Conservation (phyloP, 768 basidiomycete genomes). For the Hydnum rufescens region DNA sequence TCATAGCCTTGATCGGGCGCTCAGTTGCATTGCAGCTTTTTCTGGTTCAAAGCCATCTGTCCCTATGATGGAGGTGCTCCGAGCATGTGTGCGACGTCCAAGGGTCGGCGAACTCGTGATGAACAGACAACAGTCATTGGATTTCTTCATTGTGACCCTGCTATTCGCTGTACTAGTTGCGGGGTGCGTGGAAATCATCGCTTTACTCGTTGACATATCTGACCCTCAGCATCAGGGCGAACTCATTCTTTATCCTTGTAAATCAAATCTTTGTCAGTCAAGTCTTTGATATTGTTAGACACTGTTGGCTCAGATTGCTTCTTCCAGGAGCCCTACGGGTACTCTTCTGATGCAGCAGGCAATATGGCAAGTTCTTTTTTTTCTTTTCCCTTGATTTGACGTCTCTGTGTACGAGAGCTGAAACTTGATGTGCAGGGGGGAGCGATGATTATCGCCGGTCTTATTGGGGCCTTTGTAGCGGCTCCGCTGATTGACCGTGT, state of each 20-base stretch:
- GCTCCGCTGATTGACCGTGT: conserved; percentile 68
- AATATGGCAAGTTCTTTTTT: conserved; percentile 33
- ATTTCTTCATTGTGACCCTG: conserved; percentile 39
- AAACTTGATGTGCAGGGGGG: conserved; percentile 11
- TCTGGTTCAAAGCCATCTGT: conserved; percentile 13
- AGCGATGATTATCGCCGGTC: conserved; percentile 26
- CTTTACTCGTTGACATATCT: background rate
- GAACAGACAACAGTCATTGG: conserved; percentile 43
- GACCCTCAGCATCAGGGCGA: conserved; percentile 25
- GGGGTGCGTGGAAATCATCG: conserved; percentile 25
- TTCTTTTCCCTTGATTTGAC: conserved; percentile 16
- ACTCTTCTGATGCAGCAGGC: conserved; percentile 43
- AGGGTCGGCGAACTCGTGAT: conserved; percentile 26
- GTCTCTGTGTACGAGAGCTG: too few relatives aligned
- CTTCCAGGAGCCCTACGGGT: conserved; percentile 47
- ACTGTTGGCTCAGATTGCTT: background rate
- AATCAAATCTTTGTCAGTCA: conserved; percentile 47
- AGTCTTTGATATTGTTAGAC: background rate
- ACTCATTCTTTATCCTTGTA: conserved; percentile 44
- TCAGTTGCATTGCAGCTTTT: conserved; percentile 10
- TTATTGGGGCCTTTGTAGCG: conserved; percentile 43
- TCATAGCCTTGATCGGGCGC: background rate
- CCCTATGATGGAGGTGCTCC: conserved; percentile 10
- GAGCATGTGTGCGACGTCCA: conserved; percentile 18
- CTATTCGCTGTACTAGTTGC: conserved; percentile 49